Evolutionary conservation across 2,329 filamentous ascomycete species (phyloP).

Genomic region (Venturia oleaginea): DNA sequence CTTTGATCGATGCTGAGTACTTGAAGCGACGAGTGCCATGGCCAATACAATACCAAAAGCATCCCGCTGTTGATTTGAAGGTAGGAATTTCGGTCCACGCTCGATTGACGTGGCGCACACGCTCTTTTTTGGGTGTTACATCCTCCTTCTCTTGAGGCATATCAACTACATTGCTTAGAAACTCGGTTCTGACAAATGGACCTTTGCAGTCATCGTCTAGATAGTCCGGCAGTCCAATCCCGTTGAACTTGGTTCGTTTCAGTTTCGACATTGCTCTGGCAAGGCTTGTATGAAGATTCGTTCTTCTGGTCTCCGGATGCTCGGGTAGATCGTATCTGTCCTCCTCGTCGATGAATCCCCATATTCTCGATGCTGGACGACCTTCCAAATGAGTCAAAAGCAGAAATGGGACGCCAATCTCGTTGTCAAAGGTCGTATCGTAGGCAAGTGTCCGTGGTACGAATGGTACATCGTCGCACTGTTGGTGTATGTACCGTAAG

Average conservation of each 20-base stretch:
- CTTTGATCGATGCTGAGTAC: not conserved
- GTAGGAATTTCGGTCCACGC: not conserved
- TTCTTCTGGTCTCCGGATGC: not conserved
- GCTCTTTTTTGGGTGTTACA: not conserved
- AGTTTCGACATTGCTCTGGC: constrained; percentile 1
- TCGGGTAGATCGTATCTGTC: not conserved
- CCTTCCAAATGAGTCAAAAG: constrained; percentile 18
- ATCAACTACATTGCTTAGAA: not conserved
- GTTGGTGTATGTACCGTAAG: constrained; percentile 16
- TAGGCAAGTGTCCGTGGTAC: constrained; percentile 18
- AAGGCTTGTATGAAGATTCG: not conserved
- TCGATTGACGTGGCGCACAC: not conserved
- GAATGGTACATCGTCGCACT: constrained; percentile 14
- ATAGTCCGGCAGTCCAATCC: not conserved
- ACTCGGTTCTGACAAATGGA: not conserved
- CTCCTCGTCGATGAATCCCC: constrained; percentile 9
- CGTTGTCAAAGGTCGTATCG: constrained; percentile 16
- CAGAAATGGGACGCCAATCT: constrained; percentile 18
- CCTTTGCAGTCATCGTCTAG: not conserved
- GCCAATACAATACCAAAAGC: not conserved
- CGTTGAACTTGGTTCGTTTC: not conserved
- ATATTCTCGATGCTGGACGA: constrained; percentile 15
- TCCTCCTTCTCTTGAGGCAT: not conserved
- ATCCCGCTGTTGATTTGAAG: not conserved
- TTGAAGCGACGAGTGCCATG: not conserved